A percentile compares a stretch with the other conserved stretches of the same genome.
These are phyloP conservation scores for Rhypophila decipiens DNA, from an alignment of 495 filamentous ascomycete genomes.

Conservation along the genomic window DNA sequence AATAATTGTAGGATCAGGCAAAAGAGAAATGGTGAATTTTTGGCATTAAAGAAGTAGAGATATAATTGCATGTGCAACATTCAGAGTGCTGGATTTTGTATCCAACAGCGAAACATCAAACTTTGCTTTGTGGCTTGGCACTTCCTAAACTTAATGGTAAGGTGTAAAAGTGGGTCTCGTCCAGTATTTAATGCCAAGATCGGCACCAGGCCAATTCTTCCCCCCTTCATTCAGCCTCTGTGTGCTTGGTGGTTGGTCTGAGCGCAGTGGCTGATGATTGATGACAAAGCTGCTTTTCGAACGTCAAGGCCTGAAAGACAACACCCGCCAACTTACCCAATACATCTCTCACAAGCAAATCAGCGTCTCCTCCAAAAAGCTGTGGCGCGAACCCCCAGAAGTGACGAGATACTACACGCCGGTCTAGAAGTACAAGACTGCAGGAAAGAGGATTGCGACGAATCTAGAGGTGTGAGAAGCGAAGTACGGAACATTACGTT, in stretches of 20 bases:
- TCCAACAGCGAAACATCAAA: too few species aligned
- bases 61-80: too few species aligned
- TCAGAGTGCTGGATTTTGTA: too few species aligned
- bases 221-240: too few species aligned
- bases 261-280: background rate
- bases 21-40: background rate
- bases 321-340: slow-evolving; percentile 23
- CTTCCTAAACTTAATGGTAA: too few species aligned
- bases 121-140: too few species aligned
- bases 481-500: too few species aligned
- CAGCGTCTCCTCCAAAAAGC: slow-evolving; percentile 12
- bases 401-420: slow-evolving; percentile 13
- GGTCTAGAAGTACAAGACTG: slow-evolving; percentile 22
- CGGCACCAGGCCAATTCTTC: too few species aligned
- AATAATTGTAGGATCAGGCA: slow-evolving; percentile 7
- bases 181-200: too few species aligned
- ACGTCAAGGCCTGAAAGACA: slow-evolving; percentile 18
- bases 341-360: slow-evolving; percentile 22
- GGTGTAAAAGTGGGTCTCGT: too few species aligned
- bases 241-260: background rate
- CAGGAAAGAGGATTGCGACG: slow-evolving; percentile 8
- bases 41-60: too few species aligned
- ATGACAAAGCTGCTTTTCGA: slow-evolving; percentile 21
- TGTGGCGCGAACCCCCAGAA: slow-evolving; percentile 20
- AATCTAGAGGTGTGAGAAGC: slow-evolving; percentile 3